These are phyloP conservation scores for Soucietia sequanensis DNA, from an alignment of 805 yeast genomes.

Conservation along the genomic window DNA sequence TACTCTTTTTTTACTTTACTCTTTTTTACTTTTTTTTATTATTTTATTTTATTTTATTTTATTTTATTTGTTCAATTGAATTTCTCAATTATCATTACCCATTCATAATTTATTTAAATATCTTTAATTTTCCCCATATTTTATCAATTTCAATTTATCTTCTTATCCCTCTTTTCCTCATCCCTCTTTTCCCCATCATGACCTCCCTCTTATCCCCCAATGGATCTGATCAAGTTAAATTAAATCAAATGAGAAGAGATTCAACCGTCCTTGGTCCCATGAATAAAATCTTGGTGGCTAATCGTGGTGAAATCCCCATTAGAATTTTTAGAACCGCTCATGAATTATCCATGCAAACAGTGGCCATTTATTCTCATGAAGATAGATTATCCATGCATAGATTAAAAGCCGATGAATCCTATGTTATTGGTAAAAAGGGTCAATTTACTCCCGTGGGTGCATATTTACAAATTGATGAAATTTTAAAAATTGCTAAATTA, in stretches of 20 bases:
- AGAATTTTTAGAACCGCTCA: conserved; percentile 96
- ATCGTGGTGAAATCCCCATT: conserved; percentile 83
- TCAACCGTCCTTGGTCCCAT: conserved; percentile 44
- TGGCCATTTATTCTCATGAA: conserved; percentile 95
- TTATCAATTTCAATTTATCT: background rate
- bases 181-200: conserved; percentile 4
- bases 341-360: conserved; percentile 94
- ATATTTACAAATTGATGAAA: conserved; percentile 92
- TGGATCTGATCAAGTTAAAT: conserved; percentile 16
- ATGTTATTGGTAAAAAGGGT: conserved; percentile 86
- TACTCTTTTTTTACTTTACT: too few species aligned
- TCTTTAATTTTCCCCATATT: too few species aligned
- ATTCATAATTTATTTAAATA: too few species aligned
- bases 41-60: too few species aligned
- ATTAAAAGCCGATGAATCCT: conserved; percentile 90
- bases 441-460: conserved; percentile 95
- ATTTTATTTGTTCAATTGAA: too few species aligned
- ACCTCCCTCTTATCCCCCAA: conserved; percentile 8
- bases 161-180: background rate
- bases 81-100: background rate
- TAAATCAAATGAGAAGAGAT: conserved; percentile 42
- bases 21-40: too few species aligned
- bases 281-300: conserved; percentile 73
- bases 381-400: conserved; percentile 94
- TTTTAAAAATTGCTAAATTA: conserved; percentile 61